These are phyloP conservation scores for Xylaria venustula DNA, from an alignment of 495 filamentous ascomycete genomes.

Conservation along the genomic window DNA sequence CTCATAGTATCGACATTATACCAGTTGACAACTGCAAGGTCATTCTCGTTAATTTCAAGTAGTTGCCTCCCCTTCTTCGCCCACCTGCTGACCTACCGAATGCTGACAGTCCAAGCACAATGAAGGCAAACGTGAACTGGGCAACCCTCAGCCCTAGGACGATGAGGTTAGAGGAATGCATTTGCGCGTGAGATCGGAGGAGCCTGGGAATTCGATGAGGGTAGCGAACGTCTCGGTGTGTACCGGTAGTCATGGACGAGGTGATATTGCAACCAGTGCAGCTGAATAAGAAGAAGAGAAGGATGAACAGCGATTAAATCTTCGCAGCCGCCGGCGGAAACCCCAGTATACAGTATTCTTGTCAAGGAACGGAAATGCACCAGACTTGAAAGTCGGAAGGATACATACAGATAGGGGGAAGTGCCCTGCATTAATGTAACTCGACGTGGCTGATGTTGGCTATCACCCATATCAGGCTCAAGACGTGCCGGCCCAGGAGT, in stretches of 20 bases:
- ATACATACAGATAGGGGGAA: constrained; percentile 18
- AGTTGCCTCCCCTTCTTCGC: neutral
- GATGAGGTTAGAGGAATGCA: constrained; percentile 22
- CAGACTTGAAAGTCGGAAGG: constrained; percentile 21
- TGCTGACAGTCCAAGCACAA: constrained; percentile 64
- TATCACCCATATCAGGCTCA: constrained; percentile 11
- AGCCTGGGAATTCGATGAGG: constrained; percentile 21
- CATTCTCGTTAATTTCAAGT: neutral
- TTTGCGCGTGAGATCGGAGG: constrained; percentile 16
- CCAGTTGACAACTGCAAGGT: constrained; percentile 46
- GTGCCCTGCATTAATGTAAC: constrained; percentile 20
- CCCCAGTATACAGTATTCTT: constrained; percentile 1
- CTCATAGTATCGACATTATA: constrained; percentile 47
- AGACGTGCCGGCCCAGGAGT: neutral
- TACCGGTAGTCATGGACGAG: constrained; percentile 20
- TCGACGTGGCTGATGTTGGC: constrained; percentile 22
- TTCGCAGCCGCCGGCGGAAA: neutral
- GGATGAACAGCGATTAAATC: constrained; percentile 14
- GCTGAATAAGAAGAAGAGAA: constrained; percentile 19
- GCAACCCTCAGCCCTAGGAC: constrained; percentile 34
- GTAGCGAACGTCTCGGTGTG: constrained; percentile 28
- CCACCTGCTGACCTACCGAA: constrained; percentile 56
- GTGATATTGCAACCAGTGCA: constrained; percentile 24
- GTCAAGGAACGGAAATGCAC: constrained; percentile 23
- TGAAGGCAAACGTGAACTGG: constrained; percentile 64